phyloP scores from a whole-genome alignment of 305 asterid species.

The Euphrasia arctica region DNA sequence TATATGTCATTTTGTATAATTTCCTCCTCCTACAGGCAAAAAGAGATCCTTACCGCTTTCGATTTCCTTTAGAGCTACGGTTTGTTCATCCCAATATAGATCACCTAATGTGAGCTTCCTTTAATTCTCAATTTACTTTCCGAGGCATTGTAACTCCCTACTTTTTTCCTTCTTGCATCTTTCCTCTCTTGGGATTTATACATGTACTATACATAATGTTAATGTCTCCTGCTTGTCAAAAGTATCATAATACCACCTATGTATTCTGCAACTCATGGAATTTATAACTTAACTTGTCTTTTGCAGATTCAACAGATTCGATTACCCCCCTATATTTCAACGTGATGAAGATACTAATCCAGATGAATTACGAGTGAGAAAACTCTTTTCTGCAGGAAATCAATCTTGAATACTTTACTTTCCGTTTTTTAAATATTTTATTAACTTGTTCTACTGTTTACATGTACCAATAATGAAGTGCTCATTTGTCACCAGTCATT shows the following conservation, averaged over 20 bases:
- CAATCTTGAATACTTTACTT: slow-evolving; percentile 16
- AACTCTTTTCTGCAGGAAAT: slow-evolving; percentile 20
- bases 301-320: slow-evolving; percentile 87
- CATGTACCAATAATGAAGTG: neutral
- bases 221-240: slow-evolving; percentile 10
- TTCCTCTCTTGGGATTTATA: slow-evolving; percentile 16
- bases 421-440: neutral
- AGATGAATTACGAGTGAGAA: slow-evolving; percentile 91
- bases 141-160: slow-evolving; percentile 17
- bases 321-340: slow-evolving; percentile 88
- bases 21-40: slow-evolving; percentile 75
- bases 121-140: slow-evolving; percentile 19
- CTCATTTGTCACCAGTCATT: slow-evolving; percentile 15
- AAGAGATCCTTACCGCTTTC: slow-evolving; percentile 88
- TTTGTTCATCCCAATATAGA: slow-evolving; percentile 91
- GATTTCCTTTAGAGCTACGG: slow-evolving; percentile 94
- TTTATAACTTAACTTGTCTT: slow-evolving; percentile 25
- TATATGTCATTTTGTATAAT: slow-evolving; percentile 23
- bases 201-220: slow-evolving; percentile 16
- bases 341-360: slow-evolving; percentile 78
- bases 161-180: slow-evolving; percentile 7
- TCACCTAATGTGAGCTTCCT: slow-evolving; percentile 69
- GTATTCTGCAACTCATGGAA: slow-evolving; percentile 26
- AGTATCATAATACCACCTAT: slow-evolving; percentile 7
- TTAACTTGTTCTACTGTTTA: neutral